Evolutionary conservation across 2,329 filamentous ascomycete species (phyloP), one percentile per base, ranked within the genome.

Genomic region (Arthrobotrys megalospora): DNA sequence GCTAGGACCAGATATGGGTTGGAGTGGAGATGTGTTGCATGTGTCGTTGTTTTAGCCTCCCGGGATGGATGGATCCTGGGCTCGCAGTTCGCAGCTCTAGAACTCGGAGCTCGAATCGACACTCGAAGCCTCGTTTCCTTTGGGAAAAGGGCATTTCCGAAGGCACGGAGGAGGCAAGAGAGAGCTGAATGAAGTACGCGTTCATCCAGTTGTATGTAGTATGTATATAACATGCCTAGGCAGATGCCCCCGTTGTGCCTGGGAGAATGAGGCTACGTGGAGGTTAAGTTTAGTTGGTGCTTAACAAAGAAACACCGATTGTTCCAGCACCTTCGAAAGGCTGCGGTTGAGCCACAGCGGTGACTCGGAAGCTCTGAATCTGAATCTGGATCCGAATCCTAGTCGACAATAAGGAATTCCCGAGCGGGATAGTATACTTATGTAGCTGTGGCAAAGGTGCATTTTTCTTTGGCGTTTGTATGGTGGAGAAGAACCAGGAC

Each of bases 291-390:
- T 48, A 11, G 19, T 50, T 28, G 41, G 32, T 75, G 55, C 58
- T 69, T 69, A 65, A 66, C 58, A 55, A 64, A 21, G 19, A 6
- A 38, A 7, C 16, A 41, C 19, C 16, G 73, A 72, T 65, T 43
- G 50, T 78, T 78, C 75, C 64, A 66, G 75, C 75, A 78, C 62
- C 62, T 78, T 78, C 75, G 67, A 70, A 48, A 36, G 38, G 24
- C 52, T 11, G 53, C 6, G 2, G 45, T 24, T 67, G 6, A 41
- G 63, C 47, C 45, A 66, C 60, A 45, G 45, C 48, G 12, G 12
- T 19, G 24, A 48, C 60, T 36, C 8, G 16, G n/a, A 5, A 62
- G 16, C 58, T 6, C 14, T 19, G 14, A 36, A 10, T 43, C 55
- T 2, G 24, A 28, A 28, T 28, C 55, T 2, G 24, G 5, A 28